Evolutionary conservation across 2,329 filamentous ascomycete species (phyloP), one percentile per base, ranked within the genome.

Genomic region (Raffaelea ambrosiae): DNA sequence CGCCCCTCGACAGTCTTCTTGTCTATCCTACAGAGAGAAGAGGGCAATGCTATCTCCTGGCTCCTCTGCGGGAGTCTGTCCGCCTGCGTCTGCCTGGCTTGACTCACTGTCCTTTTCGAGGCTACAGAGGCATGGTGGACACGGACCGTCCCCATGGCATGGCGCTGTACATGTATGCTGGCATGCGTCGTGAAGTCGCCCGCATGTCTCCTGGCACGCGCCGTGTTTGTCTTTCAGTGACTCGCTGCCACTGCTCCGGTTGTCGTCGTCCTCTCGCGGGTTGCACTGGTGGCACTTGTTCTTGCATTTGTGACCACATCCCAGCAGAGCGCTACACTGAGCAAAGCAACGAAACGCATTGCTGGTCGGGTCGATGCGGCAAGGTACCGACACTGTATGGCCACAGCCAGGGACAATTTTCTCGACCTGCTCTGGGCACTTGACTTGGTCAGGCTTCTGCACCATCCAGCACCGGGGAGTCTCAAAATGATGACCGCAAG

Each of bases 111-210:
- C n/a, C n/a, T n/a, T n/a, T n/a, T n/a, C n/a, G n/a, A n/a, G n/a
- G n/a, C n/a, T n/a, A n/a, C n/a, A n/a, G n/a, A n/a, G n/a, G n/a
- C n/a, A n/a, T n/a, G n/a, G n/a, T n/a, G n/a, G n/a, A n/a, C n/a
- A n/a, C n/a, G n/a, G n/a, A n/a, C n/a, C n/a, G n/a, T n/a, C n/a
- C n/a, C n/a, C n/a, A n/a, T n/a, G n/a, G n/a, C n/a, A n/a, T n/a
- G n/a, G n/a, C n/a, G n/a, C n/a, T n/a, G n/a, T n/a, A n/a, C 83
- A 86, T 2, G 51, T 57, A 53, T 87, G 83, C 10, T 62, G 65
- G 57, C 83, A 87, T 0, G 72, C 74, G 0, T 62, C 67, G 53
- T 72, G 78, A 0, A 59, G 57, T 3, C 78, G 66, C 5, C 67
- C 68, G 57, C 81, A 86, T 2, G 40, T 50, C 40, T 71, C 65